Conservation (phyloP, 176 grass and related monocot genomes). For the Urochloa ruziziensis region DNA sequence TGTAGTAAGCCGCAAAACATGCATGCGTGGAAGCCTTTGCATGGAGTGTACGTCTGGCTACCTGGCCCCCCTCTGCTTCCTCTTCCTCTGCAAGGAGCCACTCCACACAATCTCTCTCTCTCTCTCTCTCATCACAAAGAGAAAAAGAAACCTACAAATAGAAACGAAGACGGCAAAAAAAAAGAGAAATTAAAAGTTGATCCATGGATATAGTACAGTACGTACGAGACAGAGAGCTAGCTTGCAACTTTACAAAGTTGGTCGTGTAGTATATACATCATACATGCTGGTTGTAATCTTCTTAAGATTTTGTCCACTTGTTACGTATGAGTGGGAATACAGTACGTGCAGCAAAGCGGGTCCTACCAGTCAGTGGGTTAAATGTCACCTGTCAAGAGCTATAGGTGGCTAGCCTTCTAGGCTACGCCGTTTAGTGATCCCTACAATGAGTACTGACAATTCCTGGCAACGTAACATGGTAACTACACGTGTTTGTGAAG, state of each 20-base stretch:
- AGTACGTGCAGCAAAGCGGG: neutral
- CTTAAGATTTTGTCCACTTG: slow-evolving; percentile 36
- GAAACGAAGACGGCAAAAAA: neutral
- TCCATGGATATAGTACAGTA: neutral
- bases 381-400: too few species aligned
- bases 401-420: neutral
- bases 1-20: slow-evolving; percentile 65
- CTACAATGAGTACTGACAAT: neutral
- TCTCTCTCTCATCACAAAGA: neutral
- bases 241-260: slow-evolving; percentile 47
- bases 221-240: neutral
- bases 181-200: neutral
- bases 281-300: slow-evolving; percentile 20
- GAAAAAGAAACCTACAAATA: neutral
- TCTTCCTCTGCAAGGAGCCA: slow-evolving; percentile 47
- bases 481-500: neutral
- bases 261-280: slow-evolving; percentile 21
- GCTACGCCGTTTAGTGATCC: neutral
- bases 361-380: slow-evolving; percentile 16
- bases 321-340: slow-evolving; percentile 7
- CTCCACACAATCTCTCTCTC: neutral
- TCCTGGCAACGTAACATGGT: neutral
- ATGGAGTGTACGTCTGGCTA: slow-evolving; percentile 92
- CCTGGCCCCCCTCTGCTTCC: slow-evolving; percentile 43
- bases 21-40: slow-evolving; percentile 71